Conservation (phyloP, 768 basidiomycete genomes). For the Termitomyces sp. region DNA sequence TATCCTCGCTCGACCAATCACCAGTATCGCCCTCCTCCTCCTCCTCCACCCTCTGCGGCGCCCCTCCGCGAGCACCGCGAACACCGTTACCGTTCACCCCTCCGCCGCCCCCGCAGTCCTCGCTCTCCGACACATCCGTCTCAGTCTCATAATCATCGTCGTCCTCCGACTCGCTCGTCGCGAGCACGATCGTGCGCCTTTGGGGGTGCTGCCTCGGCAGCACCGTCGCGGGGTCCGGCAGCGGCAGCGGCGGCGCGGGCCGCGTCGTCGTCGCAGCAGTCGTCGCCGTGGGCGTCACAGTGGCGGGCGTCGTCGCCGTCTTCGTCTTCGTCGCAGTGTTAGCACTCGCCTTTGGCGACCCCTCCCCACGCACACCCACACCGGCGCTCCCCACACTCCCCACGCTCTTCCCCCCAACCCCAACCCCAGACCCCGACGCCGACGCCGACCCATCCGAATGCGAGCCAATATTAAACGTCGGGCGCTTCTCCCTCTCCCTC, state of each 20-base stretch:
- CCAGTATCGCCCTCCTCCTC: slow-evolving; percentile 43
- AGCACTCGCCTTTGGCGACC: too few relatives aligned
- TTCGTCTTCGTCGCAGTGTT: too few relatives aligned
- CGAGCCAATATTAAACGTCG: too few relatives aligned
- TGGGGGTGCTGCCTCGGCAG: slow-evolving; percentile 17
- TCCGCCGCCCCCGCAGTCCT: neutral
- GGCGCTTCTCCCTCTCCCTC: too few relatives aligned
- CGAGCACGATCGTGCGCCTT: slow-evolving; percentile 42
- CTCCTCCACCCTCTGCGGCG: neutral
- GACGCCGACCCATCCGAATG: too few relatives aligned
- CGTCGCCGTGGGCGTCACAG: too few relatives aligned
- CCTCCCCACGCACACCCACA: too few relatives aligned
- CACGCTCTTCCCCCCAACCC: neutral
- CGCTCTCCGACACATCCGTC: slow-evolving; percentile 12
- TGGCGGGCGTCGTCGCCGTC: neutral
- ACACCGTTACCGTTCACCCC: too few relatives aligned
- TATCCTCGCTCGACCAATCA: slow-evolving; percentile 60
- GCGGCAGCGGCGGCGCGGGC: neutral
- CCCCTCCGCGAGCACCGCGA: too few relatives aligned
- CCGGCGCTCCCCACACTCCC: too few relatives aligned
- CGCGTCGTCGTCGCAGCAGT: too few relatives aligned
- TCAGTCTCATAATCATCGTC: slow-evolving; percentile 41
- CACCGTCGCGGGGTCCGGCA: slow-evolving; percentile 13
- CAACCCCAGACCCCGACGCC: too few relatives aligned
- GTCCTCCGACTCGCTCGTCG: slow-evolving; percentile 47